Evolutionary conservation across 495 filamentous ascomycete genomes (phyloP).

Genomic region (Penicillium desertorum): DNA sequence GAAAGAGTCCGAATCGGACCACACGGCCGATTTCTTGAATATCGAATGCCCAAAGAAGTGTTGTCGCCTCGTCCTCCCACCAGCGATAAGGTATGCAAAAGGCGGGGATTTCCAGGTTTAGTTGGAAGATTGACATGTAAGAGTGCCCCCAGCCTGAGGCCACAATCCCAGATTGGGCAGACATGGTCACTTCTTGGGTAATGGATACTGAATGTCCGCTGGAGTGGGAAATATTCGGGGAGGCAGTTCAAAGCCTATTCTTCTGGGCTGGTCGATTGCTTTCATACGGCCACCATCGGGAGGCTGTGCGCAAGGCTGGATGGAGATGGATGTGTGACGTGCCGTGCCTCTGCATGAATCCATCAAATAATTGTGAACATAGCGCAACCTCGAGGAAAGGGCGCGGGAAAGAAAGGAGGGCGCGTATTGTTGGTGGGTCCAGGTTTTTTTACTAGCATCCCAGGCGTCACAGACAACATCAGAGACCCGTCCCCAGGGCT

Average conservation of each 20-base stretch:
- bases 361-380: too few species aligned
- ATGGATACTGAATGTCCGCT: not conserved
- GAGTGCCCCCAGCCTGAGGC: constrained; percentile 20
- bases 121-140: constrained; percentile 37
- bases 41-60: constrained; percentile 46
- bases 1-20: constrained; percentile 42
- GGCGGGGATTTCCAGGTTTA: constrained; percentile 33
- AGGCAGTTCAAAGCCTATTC: constrained; percentile 15
- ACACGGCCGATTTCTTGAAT: constrained; percentile 38
- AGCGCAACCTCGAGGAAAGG: too few species aligned
- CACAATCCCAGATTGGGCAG: not conserved
- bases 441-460: too few species aligned
- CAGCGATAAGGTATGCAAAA: constrained; percentile 37
- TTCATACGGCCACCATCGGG: constrained; percentile 16
- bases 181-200: constrained; percentile 10
- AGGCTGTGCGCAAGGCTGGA: too few species aligned
- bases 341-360: too few species aligned
- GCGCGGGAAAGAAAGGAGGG: too few species aligned
- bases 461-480: too few species aligned
- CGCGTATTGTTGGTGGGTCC: too few species aligned
- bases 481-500: too few species aligned
- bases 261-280: constrained; percentile 20
- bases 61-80: constrained; percentile 47
- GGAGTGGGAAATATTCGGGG: constrained; percentile 2
- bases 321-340: too few species aligned